Percentiles rank a stretch among this genome's conserved stretches.
phyloP scores from a whole-genome alignment of 2,329 filamentous ascomycete genomes.

The Aciculosporium take region DNA sequence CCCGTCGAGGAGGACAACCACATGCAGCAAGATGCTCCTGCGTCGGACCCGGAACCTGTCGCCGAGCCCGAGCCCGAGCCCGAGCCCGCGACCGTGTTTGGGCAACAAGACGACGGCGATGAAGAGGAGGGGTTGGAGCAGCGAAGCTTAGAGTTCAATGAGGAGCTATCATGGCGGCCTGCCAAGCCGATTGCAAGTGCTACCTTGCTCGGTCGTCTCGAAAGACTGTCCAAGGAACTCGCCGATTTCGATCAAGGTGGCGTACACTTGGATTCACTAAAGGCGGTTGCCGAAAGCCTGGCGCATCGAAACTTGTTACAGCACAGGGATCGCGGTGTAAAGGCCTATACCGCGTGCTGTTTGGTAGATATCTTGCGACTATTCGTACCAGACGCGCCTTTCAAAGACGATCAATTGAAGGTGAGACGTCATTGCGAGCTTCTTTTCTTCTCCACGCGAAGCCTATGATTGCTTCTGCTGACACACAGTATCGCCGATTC shows the following conservation, averaged over 20 bases:
- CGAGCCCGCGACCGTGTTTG: constrained; percentile 2
- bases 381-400: constrained; percentile 89
- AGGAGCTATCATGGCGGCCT: constrained; percentile 79
- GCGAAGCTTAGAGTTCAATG: constrained; percentile 57
- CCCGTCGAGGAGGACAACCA: constrained; percentile 15
- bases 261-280: constrained; percentile 68
- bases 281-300: constrained; percentile 71
- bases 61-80: constrained; percentile 4
- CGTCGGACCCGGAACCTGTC: constrained; percentile 6
- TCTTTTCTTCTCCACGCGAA: neutral
- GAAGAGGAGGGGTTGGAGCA: constrained; percentile 8
- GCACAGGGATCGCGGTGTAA: constrained; percentile 89
- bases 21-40: constrained; percentile 9
- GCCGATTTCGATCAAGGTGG: constrained; percentile 77
- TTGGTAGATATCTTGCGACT: constrained; percentile 86
- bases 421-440: constrained; percentile 30
- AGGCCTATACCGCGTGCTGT: constrained; percentile 77
- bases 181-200: constrained; percentile 77
- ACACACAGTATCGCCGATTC: constrained; percentile 6
- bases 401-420: constrained; percentile 80
- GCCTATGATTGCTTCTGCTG: constrained; percentile 1
- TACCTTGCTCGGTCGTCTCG: constrained; percentile 68
- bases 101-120: constrained; percentile 4
- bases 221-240: constrained; percentile 69
- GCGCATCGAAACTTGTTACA: constrained; percentile 66